A percentile compares a stretch with the other conserved stretches of the same genome.
These are phyloP conservation scores for Fusarium continuum DNA, from an alignment of 2,329 filamentous ascomycete genomes.

Conservation along the genomic window DNA sequence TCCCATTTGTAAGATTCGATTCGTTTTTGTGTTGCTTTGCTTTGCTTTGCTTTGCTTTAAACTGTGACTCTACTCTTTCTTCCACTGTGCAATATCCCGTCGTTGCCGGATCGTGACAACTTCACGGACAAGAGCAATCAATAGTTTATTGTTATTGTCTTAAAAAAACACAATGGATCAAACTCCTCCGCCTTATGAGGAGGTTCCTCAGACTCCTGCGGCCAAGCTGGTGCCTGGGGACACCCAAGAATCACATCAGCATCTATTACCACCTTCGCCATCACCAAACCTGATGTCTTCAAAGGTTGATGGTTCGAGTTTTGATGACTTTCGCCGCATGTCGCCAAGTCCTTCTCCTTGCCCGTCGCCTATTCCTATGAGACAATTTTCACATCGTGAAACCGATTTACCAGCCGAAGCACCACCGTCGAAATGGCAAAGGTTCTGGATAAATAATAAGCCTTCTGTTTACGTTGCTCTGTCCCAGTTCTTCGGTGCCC, in stretches of 20 bases:
- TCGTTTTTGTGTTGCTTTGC: too few relatives aligned
- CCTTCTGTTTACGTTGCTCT: constrained; percentile 77
- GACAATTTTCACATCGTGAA: constrained; percentile 13
- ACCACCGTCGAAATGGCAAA: constrained; percentile 39
- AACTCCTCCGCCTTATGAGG: constrained; percentile 31
- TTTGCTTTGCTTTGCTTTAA: too few relatives aligned
- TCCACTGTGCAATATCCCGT: neutral
- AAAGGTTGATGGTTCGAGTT: constrained; percentile 28
- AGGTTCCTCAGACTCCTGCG: constrained; percentile 20
- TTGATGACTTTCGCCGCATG: constrained; percentile 37
- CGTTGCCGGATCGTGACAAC: neutral
- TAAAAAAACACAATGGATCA: constrained; percentile 27
- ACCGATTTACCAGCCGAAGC: constrained; percentile 6
- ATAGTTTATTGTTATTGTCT: neutral
- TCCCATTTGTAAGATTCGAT: constrained; percentile 23
- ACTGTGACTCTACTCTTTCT: constrained; percentile 14
- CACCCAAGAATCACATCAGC: constrained; percentile 20
- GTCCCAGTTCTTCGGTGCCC: constrained; percentile 81
- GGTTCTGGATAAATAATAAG: constrained; percentile 72
- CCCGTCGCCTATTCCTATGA: constrained; percentile 35
- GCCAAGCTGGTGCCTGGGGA: constrained; percentile 24
- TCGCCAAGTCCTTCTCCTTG: constrained; percentile 39
- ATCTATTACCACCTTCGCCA: constrained; percentile 22
- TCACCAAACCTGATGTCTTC: constrained; percentile 16
- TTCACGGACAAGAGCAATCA: constrained; percentile 1